These are phyloP conservation scores for Fomitiporia mediterranea DNA, from an alignment of 1,284 basidiomycete genomes.

Conservation along the genomic window DNA sequence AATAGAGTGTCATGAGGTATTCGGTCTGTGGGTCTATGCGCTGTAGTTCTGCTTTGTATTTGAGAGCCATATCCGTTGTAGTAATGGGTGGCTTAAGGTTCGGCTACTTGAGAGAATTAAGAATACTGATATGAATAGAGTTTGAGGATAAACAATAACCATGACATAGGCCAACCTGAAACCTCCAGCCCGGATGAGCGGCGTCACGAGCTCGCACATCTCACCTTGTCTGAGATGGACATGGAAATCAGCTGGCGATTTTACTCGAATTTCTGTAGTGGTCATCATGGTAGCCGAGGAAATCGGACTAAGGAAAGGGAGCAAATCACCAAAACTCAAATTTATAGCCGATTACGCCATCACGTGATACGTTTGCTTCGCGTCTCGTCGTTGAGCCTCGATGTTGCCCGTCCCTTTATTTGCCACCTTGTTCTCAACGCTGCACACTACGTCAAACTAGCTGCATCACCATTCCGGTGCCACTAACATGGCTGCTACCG, in stretches of 20 bases:
- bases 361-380: conserved; percentile 8
- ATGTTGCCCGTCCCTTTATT: not conserved
- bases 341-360: not conserved
- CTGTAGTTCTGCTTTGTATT: conserved; percentile 76
- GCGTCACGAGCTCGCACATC: conserved; percentile 80
- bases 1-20: conserved; percentile 96
- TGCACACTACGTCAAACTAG: not conserved
- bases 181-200: conserved; percentile 88
- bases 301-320: not conserved
- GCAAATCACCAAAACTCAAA: not conserved
- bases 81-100: conserved; percentile 94
- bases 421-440: not conserved
- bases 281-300: conserved; percentile 14
- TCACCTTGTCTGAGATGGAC: conserved; percentile 92
- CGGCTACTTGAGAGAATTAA: conserved; percentile 51
- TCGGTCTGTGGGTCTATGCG: conserved; percentile 74
- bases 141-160: conserved; percentile 44
- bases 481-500: conserved; percentile 66
- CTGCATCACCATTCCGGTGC: not conserved
- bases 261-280: conserved; percentile 45
- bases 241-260: conserved; percentile 90
- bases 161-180: conserved; percentile 95
- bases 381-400: not conserved
- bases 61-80: conserved; percentile 75
- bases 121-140: conserved; percentile 15